phyloP scores from a whole-genome alignment of 2,329 filamentous ascomycete genomes.

The Fusarium hostae region DNA sequence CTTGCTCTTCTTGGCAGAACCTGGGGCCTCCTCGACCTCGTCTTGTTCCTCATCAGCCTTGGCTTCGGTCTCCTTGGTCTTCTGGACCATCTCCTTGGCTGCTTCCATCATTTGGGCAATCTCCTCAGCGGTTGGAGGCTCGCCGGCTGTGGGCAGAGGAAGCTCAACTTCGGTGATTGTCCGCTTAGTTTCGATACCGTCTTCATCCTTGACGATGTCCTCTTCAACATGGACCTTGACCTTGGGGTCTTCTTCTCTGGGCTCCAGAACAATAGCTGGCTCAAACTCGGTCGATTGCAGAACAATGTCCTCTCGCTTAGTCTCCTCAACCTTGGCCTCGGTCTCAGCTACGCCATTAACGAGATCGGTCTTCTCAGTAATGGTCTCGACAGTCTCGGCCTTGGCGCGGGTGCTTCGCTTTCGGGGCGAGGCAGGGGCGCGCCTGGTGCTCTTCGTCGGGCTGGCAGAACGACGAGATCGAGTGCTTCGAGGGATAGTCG shows the following conservation, averaged over 20 bases:
- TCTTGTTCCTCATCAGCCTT: slow-evolving; percentile 55
- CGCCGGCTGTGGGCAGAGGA: slow-evolving; percentile 67
- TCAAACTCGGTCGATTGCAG: slow-evolving; percentile 64
- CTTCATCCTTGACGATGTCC: slow-evolving; percentile 63
- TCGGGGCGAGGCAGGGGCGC: slow-evolving; percentile 62
- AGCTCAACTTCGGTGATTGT: slow-evolving; percentile 82
- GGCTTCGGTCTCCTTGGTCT: slow-evolving; percentile 61
- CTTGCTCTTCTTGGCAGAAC: slow-evolving; percentile 67
- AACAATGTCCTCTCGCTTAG: slow-evolving; percentile 49
- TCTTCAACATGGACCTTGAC: slow-evolving; percentile 78
- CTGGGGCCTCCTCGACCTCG: slow-evolving; percentile 49
- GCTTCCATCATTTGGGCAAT: slow-evolving; percentile 85
- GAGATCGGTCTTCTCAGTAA: slow-evolving; percentile 44
- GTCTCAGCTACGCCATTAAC: slow-evolving; percentile 42
- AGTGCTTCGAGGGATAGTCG: slow-evolving; percentile 56
- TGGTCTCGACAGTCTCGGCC: slow-evolving; percentile 51
- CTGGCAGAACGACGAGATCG: slow-evolving; percentile 68
- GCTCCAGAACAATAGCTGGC: slow-evolving; percentile 59
- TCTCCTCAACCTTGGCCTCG: slow-evolving; percentile 39
- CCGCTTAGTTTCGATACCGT: slow-evolving; percentile 73
- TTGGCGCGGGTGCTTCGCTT: slow-evolving; percentile 63
- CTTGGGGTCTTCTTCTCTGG: slow-evolving; percentile 66
- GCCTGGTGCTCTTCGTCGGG: slow-evolving; percentile 62
- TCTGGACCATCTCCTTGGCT: slow-evolving; percentile 88
- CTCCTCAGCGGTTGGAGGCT: slow-evolving; percentile 80